These are phyloP conservation scores for Fusarium sp. DNA, from an alignment of 2,329 filamentous ascomycete genomes.

Conservation along the genomic window DNA sequence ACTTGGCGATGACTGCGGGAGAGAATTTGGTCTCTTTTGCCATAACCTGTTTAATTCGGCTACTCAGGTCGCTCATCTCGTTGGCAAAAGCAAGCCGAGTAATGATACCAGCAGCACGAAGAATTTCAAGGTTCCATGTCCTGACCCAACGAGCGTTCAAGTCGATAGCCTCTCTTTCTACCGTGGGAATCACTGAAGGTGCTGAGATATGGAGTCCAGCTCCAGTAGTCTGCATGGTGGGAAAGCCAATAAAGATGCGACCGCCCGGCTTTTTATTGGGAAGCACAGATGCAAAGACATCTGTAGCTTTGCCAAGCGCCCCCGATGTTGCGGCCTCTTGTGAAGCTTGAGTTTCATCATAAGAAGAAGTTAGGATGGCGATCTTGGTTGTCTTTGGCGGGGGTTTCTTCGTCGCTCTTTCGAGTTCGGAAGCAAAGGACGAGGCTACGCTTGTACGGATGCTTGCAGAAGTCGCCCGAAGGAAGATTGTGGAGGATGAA, in stretches of 20 bases:
- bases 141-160: slow-evolving; percentile 94
- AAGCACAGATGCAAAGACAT: slow-evolving; percentile 89
- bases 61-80: slow-evolving; percentile 81
- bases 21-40: slow-evolving; percentile 62
- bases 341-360: slow-evolving; percentile 78
- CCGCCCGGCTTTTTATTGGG: slow-evolving; percentile 84
- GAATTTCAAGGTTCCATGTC: slow-evolving; percentile 93
- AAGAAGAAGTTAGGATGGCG: slow-evolving; percentile 89
- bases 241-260: slow-evolving; percentile 95
- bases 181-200: slow-evolving; percentile 94
- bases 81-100: slow-evolving; percentile 86
- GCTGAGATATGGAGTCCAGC: slow-evolving; percentile 94
- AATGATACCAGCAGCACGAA: slow-evolving; percentile 89
- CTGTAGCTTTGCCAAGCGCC: slow-evolving; percentile 65
- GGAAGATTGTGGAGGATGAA: slow-evolving; percentile 82
- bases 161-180: slow-evolving; percentile 96
- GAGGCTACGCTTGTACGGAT: slow-evolving; percentile 78
- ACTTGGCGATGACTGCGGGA: slow-evolving; percentile 69
- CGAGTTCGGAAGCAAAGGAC: slow-evolving; percentile 82
- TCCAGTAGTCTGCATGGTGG: slow-evolving; percentile 95
- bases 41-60: slow-evolving; percentile 61
- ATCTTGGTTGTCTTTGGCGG: slow-evolving; percentile 88
- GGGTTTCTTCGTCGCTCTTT: slow-evolving; percentile 95
- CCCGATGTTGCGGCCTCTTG: slow-evolving; percentile 57
- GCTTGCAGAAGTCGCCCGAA: slow-evolving; percentile 85